Evolutionary conservation across 768 basidiomycete species (phyloP).

Genomic region (Auricularia cornea): DNA sequence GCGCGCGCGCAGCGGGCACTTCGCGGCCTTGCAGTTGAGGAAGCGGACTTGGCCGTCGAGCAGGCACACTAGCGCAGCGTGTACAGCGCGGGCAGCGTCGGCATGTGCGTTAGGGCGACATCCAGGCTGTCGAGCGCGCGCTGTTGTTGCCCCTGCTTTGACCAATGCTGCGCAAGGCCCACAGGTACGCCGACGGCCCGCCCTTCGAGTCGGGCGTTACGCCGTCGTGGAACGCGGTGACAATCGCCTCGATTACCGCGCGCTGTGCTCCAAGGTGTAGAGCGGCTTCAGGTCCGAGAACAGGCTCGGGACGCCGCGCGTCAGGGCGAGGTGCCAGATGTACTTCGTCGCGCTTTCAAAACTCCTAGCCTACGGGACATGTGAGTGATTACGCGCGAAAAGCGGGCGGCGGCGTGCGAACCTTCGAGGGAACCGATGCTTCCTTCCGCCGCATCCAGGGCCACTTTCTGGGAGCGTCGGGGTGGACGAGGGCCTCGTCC

Average conservation of each 20-base stretch:
- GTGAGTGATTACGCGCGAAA: too few species aligned
- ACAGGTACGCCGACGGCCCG: conserved; percentile 73
- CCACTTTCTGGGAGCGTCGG: not conserved
- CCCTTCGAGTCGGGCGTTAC: conserved; percentile 11
- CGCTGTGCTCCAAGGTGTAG: conserved; percentile 63
- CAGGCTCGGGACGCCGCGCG: conserved; percentile 84
- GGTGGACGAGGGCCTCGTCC: not conserved
- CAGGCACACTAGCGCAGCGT: conserved; percentile 65
- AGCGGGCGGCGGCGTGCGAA: too few species aligned
- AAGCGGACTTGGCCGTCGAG: conserved; percentile 94
- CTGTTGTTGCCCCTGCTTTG: conserved; percentile 44
- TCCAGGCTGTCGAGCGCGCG: conserved; percentile 55
- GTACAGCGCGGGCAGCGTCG: conserved; percentile 85
- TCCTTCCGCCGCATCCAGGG: too few species aligned
- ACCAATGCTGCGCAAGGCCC: conserved; percentile 92
- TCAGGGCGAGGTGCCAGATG: conserved; percentile 56
- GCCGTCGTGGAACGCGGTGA: conserved; percentile 38
- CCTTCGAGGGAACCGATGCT: too few species aligned
- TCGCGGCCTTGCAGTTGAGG: conserved; percentile 87
- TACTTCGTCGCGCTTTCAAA: conserved; percentile 61
- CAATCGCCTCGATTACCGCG: conserved; percentile 56
- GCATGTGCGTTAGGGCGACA: conserved; percentile 74
- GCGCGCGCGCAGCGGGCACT: conserved; percentile 81
- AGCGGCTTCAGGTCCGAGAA: conserved; percentile 88
- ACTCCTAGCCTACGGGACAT: conserved; percentile 50